A percentile compares a stretch with the other conserved stretches of the same genome.
phyloP scores from a whole-genome alignment of 495 filamentous ascomycete species.

The Neurospora hispaniola region DNA sequence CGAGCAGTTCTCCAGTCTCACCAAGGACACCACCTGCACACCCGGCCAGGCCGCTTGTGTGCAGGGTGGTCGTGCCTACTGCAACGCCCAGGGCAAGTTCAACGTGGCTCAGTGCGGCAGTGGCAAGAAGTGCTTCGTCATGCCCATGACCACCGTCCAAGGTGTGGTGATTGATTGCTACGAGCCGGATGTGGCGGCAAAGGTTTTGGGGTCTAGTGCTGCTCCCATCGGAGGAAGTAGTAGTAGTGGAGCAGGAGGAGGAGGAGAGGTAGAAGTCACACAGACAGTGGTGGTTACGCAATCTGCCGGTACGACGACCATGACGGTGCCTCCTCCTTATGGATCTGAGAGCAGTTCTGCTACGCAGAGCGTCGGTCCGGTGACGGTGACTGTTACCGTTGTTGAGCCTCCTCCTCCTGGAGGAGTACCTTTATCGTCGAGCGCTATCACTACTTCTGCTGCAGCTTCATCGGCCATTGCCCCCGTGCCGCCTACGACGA shows the following conservation, averaged over 20 bases:
- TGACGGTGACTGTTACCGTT: not conserved
- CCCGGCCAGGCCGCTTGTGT: slow-evolving; percentile 32
- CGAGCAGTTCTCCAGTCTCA: slow-evolving; percentile 26
- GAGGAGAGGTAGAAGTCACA: not conserved
- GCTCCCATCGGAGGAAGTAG: not conserved
- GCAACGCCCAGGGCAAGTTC: slow-evolving; percentile 20
- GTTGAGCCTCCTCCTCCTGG: not conserved
- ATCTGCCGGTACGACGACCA: not conserved
- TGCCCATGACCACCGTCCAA: slow-evolving; percentile 29
- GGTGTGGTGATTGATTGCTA: slow-evolving; percentile 29
- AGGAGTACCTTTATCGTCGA: not conserved
- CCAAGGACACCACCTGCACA: slow-evolving; percentile 25
- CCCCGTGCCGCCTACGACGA: not conserved
- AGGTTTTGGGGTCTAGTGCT: slow-evolving; percentile 15
- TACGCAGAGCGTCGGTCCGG: not conserved
- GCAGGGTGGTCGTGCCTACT: slow-evolving; percentile 23
- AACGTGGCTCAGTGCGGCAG: slow-evolving; percentile 18
- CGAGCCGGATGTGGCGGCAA: slow-evolving; percentile 15
- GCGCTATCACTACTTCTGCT: not conserved
- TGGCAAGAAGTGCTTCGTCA: slow-evolving; percentile 26
- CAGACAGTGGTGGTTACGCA: not conserved
- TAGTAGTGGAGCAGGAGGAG: not conserved
- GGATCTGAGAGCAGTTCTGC: not conserved
- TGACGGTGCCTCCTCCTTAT: not conserved
- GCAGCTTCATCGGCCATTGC: not conserved